Evolutionary conservation across 2,329 filamentous ascomycete species (phyloP), one percentile per base, ranked within the genome.

Genomic region (Nannizziopsis arthrosporioides): DNA sequence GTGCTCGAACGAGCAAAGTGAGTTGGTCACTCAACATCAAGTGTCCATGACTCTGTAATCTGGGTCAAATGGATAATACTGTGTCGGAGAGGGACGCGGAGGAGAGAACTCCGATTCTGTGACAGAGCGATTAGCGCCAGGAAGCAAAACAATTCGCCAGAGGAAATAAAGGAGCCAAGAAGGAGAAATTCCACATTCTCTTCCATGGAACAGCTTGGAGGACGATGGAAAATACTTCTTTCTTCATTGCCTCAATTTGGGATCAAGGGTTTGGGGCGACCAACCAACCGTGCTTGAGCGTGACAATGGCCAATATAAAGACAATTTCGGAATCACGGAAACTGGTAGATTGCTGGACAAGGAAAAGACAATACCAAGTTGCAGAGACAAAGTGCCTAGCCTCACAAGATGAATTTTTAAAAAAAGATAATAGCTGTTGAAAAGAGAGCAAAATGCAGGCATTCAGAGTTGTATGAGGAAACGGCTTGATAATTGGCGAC

Each of bases 21-120:
- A 54, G 65, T 62, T 65, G 63, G 64, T 64, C 61, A 59, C 64
- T 53, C 58, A 57, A 55, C 56, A 65, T 67, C 61, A 67, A 63
- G 57, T 54, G 59, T 59, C 63, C 66, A 62, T 55, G 46, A 47
- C 46, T 47, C 22, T 3, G 14, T 32, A 50, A 45, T 32, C 8
- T 43, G 32, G 22, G 17, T 32, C 39, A 22, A 38, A 22, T n/a
- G 5, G 18, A 44, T 12, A 14, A 9, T 19, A 41, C 5, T 14
- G n/a, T 7, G 27, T 42, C 19, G 31, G 40, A 39, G 40, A n/a
- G 14, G 7, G 41, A 43, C 19, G 18, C 15, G 14, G 34, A 12
- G 15, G 36, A 17, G 5, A 10, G n/a, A 42, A 27, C 17, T 38
- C 35, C 34, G 46, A 32, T 12, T 38, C 2, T 38, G 44, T 31